Evolutionary conservation across 2,329 filamentous ascomycete species (phyloP).

Genomic region (Diaporthe citrichinensis): DNA sequence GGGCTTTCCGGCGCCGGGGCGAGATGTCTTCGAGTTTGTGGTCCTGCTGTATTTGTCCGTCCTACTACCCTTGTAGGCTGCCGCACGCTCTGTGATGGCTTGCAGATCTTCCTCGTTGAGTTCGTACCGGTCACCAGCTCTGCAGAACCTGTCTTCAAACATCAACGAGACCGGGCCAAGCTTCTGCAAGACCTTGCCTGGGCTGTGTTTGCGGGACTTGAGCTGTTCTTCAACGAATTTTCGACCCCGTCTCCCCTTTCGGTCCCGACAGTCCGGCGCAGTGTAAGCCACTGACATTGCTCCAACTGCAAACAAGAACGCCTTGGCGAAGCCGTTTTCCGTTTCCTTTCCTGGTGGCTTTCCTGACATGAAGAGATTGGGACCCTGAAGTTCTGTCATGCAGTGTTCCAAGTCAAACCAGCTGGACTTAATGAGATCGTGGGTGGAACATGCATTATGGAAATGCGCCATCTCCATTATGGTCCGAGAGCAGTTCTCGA

Average conservation of each 20-base stretch:
- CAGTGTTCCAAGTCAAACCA: constrained; percentile 28
- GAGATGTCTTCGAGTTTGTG: neutral
- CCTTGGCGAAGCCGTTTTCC: neutral
- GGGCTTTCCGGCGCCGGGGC: neutral
- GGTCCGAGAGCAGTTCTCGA: constrained; percentile 5
- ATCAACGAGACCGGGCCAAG: constrained; percentile 25
- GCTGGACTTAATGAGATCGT: neutral
- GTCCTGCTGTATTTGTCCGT: neutral
- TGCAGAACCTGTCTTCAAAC: constrained; percentile 32
- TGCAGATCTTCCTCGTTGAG: constrained; percentile 30
- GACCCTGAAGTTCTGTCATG: neutral
- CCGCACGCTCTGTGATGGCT: constrained; percentile 12
- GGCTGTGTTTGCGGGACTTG: constrained; percentile 3
- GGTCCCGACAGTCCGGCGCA: constrained; percentile 28
- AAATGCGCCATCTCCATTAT: constrained; percentile 33
- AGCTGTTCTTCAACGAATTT: neutral
- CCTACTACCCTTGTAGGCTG: neutral
- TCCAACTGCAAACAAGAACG: constrained; percentile 7
- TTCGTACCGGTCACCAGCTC: constrained; percentile 15
- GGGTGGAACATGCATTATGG: neutral
- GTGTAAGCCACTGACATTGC: constrained; percentile 19
- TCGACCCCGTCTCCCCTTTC: neutral
- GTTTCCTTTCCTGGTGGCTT: neutral
- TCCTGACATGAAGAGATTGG: constrained; percentile 29
- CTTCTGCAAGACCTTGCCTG: constrained; percentile 13